phyloP scores from a whole-genome alignment of 352 stramenopile species.

The Halophytophthora batemanensis region DNA sequence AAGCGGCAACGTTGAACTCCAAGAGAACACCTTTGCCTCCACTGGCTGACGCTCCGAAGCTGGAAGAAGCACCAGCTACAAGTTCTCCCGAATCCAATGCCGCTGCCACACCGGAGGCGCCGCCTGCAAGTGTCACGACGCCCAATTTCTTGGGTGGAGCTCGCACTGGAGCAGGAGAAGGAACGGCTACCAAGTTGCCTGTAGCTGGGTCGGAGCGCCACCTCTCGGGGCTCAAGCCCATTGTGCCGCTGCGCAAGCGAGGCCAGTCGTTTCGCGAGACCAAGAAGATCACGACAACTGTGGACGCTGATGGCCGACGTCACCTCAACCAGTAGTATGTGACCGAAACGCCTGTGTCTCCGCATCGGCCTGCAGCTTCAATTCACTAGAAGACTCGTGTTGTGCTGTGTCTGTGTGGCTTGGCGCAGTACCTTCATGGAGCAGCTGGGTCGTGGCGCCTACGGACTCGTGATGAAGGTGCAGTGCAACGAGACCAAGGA shows the following conservation, averaged over 20 bases:
- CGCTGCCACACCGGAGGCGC: background rate
- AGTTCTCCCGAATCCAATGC: too few relatives aligned
- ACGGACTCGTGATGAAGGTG: constrained; percentile 67
- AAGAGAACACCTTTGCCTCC: too few relatives aligned
- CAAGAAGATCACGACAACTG: constrained; percentile 39
- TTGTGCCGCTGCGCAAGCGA: constrained; percentile 54
- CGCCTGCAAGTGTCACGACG: background rate
- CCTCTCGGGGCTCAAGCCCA: constrained; percentile 50
- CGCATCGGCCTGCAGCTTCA: background rate
- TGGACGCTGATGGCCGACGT: constrained; percentile 48
- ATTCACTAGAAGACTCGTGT: background rate
- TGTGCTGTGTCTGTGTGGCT: background rate
- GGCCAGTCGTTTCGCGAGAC: constrained; percentile 72
- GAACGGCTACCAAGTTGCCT: constrained; percentile 10
- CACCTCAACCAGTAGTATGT: constrained; percentile 81
- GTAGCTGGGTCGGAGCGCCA: constrained; percentile 31
- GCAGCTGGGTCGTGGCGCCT: constrained; percentile 70
- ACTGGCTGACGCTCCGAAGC: too few relatives aligned
- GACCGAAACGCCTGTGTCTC: background rate
- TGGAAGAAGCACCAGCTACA: too few relatives aligned
- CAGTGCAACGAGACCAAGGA: constrained; percentile 67
- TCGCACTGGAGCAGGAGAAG: background rate
- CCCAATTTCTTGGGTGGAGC: background rate
- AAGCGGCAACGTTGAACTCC: too few relatives aligned
- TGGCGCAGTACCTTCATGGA: constrained; percentile 59